Evolutionary conservation across 768 basidiomycete species (phyloP), one percentile per base, ranked within the genome.

Genomic region (Collybia mongolica): DNA sequence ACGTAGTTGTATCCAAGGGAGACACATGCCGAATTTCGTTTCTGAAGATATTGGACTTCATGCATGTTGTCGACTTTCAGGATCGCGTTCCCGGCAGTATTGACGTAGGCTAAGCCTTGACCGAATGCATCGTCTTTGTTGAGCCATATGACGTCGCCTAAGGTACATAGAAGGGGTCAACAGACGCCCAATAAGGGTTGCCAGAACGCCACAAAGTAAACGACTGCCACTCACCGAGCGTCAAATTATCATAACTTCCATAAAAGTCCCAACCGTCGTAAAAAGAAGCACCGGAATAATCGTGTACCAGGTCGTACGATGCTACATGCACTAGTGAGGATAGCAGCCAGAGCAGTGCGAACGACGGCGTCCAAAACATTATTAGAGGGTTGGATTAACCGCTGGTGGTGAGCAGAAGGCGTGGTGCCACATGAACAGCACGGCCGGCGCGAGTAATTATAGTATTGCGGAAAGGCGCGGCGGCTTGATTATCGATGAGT

Each of bases 11-110:
- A 3, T 32, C 2, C 7, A 26, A 26, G 24, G 7, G 24, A 26
- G n/a, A 28, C 28, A 73, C 72, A 50, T 52, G 90, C 88, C 23
- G 88, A 77, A 55, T 84, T 79, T 19, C 86, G 70, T 56, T 79
- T 77, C 39, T 79, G 59, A 48, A 79, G 77, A 39, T 63, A 65
- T 14, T 72, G 65, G 1, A 90, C 76, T 39, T 74, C 73, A 9
- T 81, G 81, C 6, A 68, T 66, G 60, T 90, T 89, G 72, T 92
- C 90, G 5, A 92, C 89, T 58, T 77, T 82, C 43, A 93, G 71
- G 53, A 93, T 75, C 5, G 83, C 84, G 48, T 84, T 80, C 6
- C 86, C 83, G 1, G 74, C 74, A 38, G 58, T 58, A 54, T 86
- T 84, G 55, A 88, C 63, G 57, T 78, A 88, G 4, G 82, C 81